Evolutionary conservation across 345 rosid genomes (phyloP).

Genomic region (Syzygium jambos): DNA sequence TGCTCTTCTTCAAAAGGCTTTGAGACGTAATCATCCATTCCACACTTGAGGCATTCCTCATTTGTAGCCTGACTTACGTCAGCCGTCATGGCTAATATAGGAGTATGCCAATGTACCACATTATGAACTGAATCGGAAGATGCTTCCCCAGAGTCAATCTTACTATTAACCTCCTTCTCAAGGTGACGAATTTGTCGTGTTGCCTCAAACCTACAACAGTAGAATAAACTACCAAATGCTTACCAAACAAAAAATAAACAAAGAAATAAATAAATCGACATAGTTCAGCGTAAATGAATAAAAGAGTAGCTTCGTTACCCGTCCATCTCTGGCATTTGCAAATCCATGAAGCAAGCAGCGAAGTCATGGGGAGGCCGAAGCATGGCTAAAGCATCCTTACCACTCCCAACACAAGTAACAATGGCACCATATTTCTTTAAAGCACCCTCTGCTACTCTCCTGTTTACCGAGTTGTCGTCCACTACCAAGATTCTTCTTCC

Average conservation of each 20-base stretch:
- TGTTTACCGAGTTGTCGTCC: slow-evolving; percentile 80
- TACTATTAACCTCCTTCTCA: slow-evolving; percentile 46
- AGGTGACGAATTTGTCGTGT: slow-evolving; percentile 52
- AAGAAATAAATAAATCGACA: background rate
- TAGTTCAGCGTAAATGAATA: background rate
- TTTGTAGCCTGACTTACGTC: slow-evolving; percentile 79
- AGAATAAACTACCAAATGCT: background rate
- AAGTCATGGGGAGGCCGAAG: slow-evolving; percentile 81
- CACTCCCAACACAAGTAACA: slow-evolving; percentile 79
- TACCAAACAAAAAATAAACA: background rate
- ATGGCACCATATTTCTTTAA: slow-evolving; percentile 71
- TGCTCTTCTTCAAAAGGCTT: slow-evolving; percentile 83
- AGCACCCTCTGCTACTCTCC: slow-evolving; percentile 93
- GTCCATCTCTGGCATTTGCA: slow-evolving; percentile 97
- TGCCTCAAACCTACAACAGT: slow-evolving; percentile 69
- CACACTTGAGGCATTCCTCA: slow-evolving; percentile 66
- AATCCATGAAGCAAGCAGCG: slow-evolving; percentile 94
- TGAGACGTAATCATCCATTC: slow-evolving; percentile 81
- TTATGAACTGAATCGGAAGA: slow-evolving; percentile 29
- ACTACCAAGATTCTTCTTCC: slow-evolving; percentile 74
- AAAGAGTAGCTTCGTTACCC: slow-evolving; percentile 40
- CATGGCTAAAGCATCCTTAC: slow-evolving; percentile 51
- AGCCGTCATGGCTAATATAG: slow-evolving; percentile 92
- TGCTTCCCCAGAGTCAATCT: slow-evolving; percentile 42
- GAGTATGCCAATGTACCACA: slow-evolving; percentile 49